phyloP scores from a whole-genome alignment of 2,329 filamentous ascomycete genomes.

The Fusarium buxicola region DNA sequence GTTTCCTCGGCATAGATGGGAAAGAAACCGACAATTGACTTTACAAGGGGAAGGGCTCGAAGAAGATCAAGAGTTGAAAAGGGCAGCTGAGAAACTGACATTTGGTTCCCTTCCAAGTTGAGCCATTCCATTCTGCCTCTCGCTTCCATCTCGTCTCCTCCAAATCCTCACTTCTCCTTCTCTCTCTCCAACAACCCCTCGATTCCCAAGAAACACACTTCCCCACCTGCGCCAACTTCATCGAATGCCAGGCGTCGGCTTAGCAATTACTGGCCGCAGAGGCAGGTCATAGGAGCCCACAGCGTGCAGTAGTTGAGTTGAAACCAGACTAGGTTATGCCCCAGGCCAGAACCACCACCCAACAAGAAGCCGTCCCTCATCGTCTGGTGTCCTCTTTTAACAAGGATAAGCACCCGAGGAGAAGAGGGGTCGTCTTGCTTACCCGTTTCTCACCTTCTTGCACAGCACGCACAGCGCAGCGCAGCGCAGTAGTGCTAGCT shows the following conservation, averaged over 20 bases:
- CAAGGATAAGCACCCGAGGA: too few species aligned
- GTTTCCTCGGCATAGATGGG: too few species aligned
- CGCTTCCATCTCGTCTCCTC: too few species aligned
- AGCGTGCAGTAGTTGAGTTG: conserved; percentile 10
- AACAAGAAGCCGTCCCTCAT: not conserved
- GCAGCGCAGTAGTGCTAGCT: too few species aligned
- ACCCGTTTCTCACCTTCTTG: too few species aligned
- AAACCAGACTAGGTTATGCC: too few species aligned
- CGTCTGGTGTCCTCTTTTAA: not conserved
- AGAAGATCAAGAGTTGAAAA: not conserved
- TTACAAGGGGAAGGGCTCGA: not conserved
- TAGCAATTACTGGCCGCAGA: conserved; percentile 38
- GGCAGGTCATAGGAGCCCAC: conserved; percentile 8
- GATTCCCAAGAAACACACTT: conserved; percentile 2
- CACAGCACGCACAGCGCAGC: too few species aligned
- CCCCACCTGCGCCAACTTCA: conserved; percentile 25
- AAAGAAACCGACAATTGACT: not conserved
- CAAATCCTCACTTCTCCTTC: conserved; percentile 6
- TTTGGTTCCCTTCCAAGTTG: too few species aligned
- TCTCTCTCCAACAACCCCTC: not conserved
- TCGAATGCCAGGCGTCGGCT: conserved; percentile 42
- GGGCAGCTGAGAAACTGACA: too few species aligned
- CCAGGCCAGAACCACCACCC: too few species aligned
- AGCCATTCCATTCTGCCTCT: too few species aligned
- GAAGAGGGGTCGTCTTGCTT: too few species aligned